Evolutionary conservation across 192 early-diverging fungal species (phyloP).

Genomic region (Rhizoclosmatium sp.): DNA sequence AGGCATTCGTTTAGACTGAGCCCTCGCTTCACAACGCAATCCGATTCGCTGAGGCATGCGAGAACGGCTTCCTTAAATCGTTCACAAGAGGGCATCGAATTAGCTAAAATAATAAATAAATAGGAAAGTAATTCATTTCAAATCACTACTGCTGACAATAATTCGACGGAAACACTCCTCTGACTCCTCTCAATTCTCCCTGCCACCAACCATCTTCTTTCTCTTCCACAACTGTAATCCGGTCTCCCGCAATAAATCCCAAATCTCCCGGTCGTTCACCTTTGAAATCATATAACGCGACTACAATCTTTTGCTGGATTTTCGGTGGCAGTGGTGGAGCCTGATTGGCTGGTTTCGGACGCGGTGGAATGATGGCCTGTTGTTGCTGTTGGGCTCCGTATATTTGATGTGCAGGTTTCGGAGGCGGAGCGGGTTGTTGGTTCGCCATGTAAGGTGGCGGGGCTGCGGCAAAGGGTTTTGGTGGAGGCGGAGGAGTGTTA

Average conservation of each 20-base stretch:
- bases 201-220: slow-evolving; percentile 83
- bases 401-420: neutral
- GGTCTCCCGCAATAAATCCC: slow-evolving; percentile 84
- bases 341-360: neutral
- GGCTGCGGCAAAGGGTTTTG: neutral
- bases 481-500: neutral
- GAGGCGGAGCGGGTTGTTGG: neutral
- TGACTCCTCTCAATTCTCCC: slow-evolving; percentile 61
- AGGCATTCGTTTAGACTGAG: slow-evolving; percentile 36
- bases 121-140: neutral
- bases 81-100: slow-evolving; percentile 46
- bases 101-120: slow-evolving; percentile 23
- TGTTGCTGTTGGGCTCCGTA: neutral
- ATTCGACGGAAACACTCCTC: slow-evolving; percentile 78
- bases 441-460: neutral
- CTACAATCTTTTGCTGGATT: slow-evolving; percentile 31
- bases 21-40: slow-evolving; percentile 39
- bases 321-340: slow-evolving; percentile 6
- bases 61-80: slow-evolving; percentile 32
- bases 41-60: slow-evolving; percentile 37
- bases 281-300: slow-evolving; percentile 86
- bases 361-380: neutral
- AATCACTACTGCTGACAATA: slow-evolving; percentile 52
- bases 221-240: slow-evolving; percentile 78
- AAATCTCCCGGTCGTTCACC: slow-evolving; percentile 85